Evolutionary conservation across 1,284 basidiomycete genomes (phyloP).

Genomic region (Boletus hoseneyae): DNA sequence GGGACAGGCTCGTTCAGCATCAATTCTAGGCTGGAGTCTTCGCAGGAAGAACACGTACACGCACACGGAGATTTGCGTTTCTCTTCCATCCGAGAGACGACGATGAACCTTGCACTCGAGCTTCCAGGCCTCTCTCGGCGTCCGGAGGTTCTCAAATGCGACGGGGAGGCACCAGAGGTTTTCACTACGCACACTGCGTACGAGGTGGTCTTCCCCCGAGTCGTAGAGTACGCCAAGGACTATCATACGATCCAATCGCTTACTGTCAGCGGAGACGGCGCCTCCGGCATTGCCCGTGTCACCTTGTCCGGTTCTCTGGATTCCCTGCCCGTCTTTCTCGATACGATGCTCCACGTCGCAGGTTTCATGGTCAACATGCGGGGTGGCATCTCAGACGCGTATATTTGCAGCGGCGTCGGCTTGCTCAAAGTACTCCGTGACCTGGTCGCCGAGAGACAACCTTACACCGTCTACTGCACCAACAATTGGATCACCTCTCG

Average conservation of each 20-base stretch:
- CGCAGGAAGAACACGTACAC: conserved; percentile 40
- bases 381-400: conserved; percentile 48
- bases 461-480: conserved; percentile 53
- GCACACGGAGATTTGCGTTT: conserved; percentile 47
- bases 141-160: conserved; percentile 31
- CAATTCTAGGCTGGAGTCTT: conserved; percentile 36
- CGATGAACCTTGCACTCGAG: conserved; percentile 39
- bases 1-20: conserved; percentile 45
- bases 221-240: conserved; percentile 59
- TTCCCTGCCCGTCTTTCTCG: conserved; percentile 57
- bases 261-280: conserved; percentile 45
- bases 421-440: conserved; percentile 44
- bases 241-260: conserved; percentile 59
- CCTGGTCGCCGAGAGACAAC: conserved; percentile 38
- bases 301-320: conserved; percentile 41
- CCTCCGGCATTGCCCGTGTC: conserved; percentile 52
- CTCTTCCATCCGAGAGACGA: conserved; percentile 31
- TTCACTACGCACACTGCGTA: conserved; percentile 60
- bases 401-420: conserved; percentile 58
- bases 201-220: conserved; percentile 61
- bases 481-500: conserved; percentile 42
- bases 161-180: conserved; percentile 36
- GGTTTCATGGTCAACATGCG: conserved; percentile 66
- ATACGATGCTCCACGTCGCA: conserved; percentile 63
- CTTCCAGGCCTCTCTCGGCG: conserved; percentile 37